Evolutionary conservation across 1,284 basidiomycete genomes (phyloP), one percentile per base, ranked within the genome.

Genomic region (Leucoagaricus sp.): DNA sequence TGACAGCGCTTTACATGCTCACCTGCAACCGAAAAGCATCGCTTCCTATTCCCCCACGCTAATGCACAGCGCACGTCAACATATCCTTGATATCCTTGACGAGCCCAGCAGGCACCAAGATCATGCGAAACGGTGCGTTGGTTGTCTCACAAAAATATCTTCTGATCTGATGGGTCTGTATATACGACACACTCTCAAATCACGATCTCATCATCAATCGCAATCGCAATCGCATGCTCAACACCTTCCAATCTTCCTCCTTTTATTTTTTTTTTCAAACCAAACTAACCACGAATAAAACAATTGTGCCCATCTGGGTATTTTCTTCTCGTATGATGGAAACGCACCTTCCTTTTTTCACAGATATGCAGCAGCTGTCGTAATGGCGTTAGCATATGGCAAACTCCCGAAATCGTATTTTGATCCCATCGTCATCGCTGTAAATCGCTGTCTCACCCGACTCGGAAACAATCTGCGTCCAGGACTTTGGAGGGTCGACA

Each of bases 371-470:
- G 81, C 85, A 0, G 82, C 80, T 0, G 78, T 88, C 0, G 84
- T 87, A 2, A 77, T 89, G 69, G 76, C 80, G 2, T 74, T 89
- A 46, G 82, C 86, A 6, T 89, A 89, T 60, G 87, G 86, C 0
- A 85, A 84, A 58, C 71, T 76, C 59, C 64, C 80, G 51, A 79
- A 78, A 38, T 75, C 69, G 0, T 81, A 78, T 58, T 72, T 80
- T 2, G 86, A 88, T 61, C 81, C 80, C 0, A 83, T 86, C 33
- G 77, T 90, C 1, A 58, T 69, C 15, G 74, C 77, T 17, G 78
- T 89, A 40, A 81, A 79, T 50, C 71, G 75, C 12, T 76, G 74
- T 33, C 67, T 83, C 7, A 69, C 71, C 1, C 73, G 81, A 15
- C 70, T 89, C 8, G 78, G 81, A 3, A 64, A 69, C 9, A 76